A percentile compares a stretch with the other conserved stretches of the same genome.
These are phyloP conservation scores for Gyromitra esculenta DNA, from an alignment of 2,329 filamentous ascomycete genomes.

Conservation along the genomic window DNA sequence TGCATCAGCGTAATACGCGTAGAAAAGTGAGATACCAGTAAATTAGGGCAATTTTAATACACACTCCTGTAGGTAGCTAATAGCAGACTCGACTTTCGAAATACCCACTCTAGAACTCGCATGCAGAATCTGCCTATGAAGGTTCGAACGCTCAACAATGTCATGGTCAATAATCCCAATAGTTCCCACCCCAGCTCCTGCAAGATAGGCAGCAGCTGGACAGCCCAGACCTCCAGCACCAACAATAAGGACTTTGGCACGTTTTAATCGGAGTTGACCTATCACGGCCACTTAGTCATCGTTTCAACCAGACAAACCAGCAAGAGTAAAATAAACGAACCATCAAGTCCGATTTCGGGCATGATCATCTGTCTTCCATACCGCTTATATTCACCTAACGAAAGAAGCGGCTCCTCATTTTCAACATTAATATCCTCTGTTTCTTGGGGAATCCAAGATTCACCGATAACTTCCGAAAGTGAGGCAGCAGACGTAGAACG, in stretches of 20 bases:
- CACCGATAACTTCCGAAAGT: neutral
- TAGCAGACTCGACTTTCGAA: conserved; percentile 82
- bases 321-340: conserved; percentile 61
- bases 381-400: conserved; percentile 77
- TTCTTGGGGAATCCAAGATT: neutral
- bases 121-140: conserved; percentile 92
- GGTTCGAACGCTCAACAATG: conserved; percentile 84
- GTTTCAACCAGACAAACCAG: conserved; percentile 12
- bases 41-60: conserved; percentile 50
- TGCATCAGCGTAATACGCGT: conserved; percentile 4
- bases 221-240: conserved; percentile 91
- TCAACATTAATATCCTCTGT: neutral
- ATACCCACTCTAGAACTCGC: conserved; percentile 74
- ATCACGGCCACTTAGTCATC: conserved; percentile 21
- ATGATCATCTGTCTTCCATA: conserved; percentile 94
- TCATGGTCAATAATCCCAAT: conserved; percentile 90
- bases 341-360: conserved; percentile 78
- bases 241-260: conserved; percentile 78
- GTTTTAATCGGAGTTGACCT: conserved; percentile 80
- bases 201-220: conserved; percentile 90
- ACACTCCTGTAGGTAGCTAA: conserved; percentile 68
- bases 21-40: neutral
- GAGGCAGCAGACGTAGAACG: neutral
- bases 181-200: conserved; percentile 84
- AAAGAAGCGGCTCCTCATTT: conserved; percentile 17